A percentile compares a stretch with the other conserved stretches of the same genome.
Evolutionary conservation across 2,329 filamentous ascomycete genomes (phyloP).

Genomic region (Basipetospora chlamydospora): DNA sequence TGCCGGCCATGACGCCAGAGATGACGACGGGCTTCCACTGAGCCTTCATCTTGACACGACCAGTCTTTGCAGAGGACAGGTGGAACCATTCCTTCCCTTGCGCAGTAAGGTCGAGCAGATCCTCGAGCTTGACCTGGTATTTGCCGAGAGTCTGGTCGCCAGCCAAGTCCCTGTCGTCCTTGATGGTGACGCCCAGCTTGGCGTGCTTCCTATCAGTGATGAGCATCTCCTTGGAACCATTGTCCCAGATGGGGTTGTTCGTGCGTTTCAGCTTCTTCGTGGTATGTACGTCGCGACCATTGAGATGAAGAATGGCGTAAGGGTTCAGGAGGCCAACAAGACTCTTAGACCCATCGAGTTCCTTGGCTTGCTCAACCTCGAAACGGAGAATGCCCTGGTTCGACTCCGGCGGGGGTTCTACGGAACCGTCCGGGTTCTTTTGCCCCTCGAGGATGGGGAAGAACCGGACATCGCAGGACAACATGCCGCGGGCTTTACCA

Average conservation of each 20-base stretch:
- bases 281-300: conserved; percentile 77
- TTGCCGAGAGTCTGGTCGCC: conserved; percentile 75
- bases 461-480: conserved; percentile 78
- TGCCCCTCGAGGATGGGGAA: conserved; percentile 76
- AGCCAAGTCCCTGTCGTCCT: conserved; percentile 80
- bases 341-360: conserved; percentile 84
- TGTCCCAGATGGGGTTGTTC: conserved; percentile 93
- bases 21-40: conserved; percentile 94
- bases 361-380: conserved; percentile 90
- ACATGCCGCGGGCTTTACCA: conserved; percentile 66
- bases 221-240: conserved; percentile 84
- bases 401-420: conserved; percentile 70
- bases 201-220: conserved; percentile 88
- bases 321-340: conserved; percentile 83
- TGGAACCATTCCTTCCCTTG: conserved; percentile 97
- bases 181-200: conserved; percentile 81
- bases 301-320: conserved; percentile 76
- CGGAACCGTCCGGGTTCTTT: conserved; percentile 60
- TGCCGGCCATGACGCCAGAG: conserved; percentile 59
- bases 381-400: conserved; percentile 91
- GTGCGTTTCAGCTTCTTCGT: conserved; percentile 92
- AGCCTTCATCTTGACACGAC: conserved; percentile 76
- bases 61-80: conserved; percentile 63
- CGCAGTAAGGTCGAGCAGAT: conserved; percentile 78
- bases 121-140: conserved; percentile 90